Percentiles rank a stretch among this genome's conserved stretches.
phyloP scores from a whole-genome alignment of 2,329 filamentous ascomycete species.

The Aspergillus fumigatus region DNA sequence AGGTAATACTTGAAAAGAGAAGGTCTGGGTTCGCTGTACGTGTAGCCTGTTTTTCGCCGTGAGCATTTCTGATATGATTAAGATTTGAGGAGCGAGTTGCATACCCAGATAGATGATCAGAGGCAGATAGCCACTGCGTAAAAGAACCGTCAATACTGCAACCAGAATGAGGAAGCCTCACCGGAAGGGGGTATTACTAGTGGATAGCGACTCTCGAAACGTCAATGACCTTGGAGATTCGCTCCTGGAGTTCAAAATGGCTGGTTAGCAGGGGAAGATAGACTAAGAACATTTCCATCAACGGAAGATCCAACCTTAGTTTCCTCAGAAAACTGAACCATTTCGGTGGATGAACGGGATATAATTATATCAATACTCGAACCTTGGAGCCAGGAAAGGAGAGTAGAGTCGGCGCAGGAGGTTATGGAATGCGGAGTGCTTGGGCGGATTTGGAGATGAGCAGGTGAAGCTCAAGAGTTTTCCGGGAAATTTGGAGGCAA shows the following conservation, averaged over 20 bases:
- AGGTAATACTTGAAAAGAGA: slow-evolving; percentile 63
- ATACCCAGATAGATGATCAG: slow-evolving; percentile 94
- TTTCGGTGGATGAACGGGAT: slow-evolving; percentile 17
- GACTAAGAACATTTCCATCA: neutral
- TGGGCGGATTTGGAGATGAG: slow-evolving; percentile 13
- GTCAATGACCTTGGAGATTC: slow-evolving; percentile 95
- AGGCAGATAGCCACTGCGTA: slow-evolving; percentile 80
- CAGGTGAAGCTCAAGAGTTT: slow-evolving; percentile 27
- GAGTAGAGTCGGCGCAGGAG: neutral
- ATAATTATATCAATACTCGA: neutral
- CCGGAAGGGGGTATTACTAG: slow-evolving; percentile 62
- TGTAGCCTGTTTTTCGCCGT: slow-evolving; percentile 63
- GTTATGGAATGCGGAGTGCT: slow-evolving; percentile 11
- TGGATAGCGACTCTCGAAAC: slow-evolving; percentile 89
- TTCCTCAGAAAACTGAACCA: slow-evolving; percentile 81
- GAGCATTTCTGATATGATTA: slow-evolving; percentile 12
- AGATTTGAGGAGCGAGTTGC: slow-evolving; percentile 14
- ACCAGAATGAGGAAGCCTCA: neutral
- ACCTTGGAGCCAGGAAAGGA: neutral
- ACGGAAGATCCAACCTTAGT: slow-evolving; percentile 65
- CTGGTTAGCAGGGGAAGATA: slow-evolving; percentile 8
- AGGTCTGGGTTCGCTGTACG: slow-evolving; percentile 86
- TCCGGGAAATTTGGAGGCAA: slow-evolving; percentile 16
- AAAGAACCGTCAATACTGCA: slow-evolving; percentile 15
- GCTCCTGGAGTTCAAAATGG: slow-evolving; percentile 61